Percentiles rank a stretch among this genome's conserved stretches.
Evolutionary conservation across 1,139 yeast species (phyloP).

Genomic region (Blastobotrys niveus): DNA sequence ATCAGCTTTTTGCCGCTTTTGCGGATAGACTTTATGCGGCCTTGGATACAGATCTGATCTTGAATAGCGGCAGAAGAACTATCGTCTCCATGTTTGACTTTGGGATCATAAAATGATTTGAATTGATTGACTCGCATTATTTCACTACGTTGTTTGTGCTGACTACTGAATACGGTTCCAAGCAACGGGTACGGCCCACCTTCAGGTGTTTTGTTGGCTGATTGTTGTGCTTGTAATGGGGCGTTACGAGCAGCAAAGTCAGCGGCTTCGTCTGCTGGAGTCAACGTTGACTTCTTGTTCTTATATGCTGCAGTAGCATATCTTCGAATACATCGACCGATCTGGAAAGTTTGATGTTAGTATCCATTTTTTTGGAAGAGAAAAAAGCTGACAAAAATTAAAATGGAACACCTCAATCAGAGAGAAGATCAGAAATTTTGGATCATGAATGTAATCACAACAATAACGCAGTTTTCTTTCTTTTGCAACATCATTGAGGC

Average conservation of each 20-base stretch:
- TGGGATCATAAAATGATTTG: neutral
- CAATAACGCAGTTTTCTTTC: slow-evolving; percentile 14
- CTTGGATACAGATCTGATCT: slow-evolving; percentile 40
- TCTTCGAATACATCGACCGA: neutral
- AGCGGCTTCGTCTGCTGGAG: slow-evolving; percentile 27
- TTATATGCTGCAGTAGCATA: slow-evolving; percentile 13
- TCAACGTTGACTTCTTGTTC: slow-evolving; percentile 14
- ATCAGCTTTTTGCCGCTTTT: slow-evolving; percentile 60
- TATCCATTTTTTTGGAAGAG: neutral
- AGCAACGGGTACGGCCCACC: slow-evolving; percentile 25
- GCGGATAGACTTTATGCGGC: slow-evolving; percentile 53
- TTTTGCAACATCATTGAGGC: slow-evolving; percentile 8
- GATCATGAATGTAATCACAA: slow-evolving; percentile 11
- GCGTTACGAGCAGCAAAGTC: slow-evolving; percentile 42
- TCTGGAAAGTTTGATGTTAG: slow-evolving; percentile 5
- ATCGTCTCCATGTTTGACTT: neutral
- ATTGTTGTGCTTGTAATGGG: slow-evolving; percentile 1
- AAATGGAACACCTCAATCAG: slow-evolving; percentile 14
- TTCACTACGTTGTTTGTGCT: slow-evolving; percentile 3
- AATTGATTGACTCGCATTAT: slow-evolving; percentile 11
- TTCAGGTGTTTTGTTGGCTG: slow-evolving; percentile 10
- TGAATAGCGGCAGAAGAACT: neutral
- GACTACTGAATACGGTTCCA: slow-evolving; percentile 8
- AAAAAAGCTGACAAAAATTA: neutral
- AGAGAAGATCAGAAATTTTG: slow-evolving; percentile 22